These are phyloP conservation scores for Trichocladium uniseriatum DNA, from an alignment of 495 filamentous ascomycete species.

Conservation along the genomic window DNA sequence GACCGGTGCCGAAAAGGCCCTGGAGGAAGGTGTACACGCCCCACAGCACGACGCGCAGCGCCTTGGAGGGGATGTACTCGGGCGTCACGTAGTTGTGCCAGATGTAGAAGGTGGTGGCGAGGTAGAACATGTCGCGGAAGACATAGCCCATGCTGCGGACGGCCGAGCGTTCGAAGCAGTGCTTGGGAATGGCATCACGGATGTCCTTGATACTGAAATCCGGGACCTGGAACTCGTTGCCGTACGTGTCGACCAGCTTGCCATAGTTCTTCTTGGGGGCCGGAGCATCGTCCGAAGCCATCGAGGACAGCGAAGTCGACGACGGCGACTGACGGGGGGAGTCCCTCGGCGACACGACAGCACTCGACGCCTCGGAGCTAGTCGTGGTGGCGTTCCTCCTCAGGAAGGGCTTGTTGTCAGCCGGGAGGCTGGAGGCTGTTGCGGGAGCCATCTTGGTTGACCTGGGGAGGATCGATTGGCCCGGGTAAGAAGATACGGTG, in stretches of 20 bases:
- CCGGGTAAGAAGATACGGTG: background rate
- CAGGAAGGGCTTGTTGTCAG: constrained; percentile 31
- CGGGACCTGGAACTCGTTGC: constrained; percentile 64
- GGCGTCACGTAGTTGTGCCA: constrained; percentile 56
- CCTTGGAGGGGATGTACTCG: constrained; percentile 50
- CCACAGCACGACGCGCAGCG: constrained; percentile 51
- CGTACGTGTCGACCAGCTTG: constrained; percentile 63
- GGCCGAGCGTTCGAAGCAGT: constrained; percentile 69
- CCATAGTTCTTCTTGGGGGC: constrained; percentile 20
- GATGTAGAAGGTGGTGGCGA: constrained; percentile 55
- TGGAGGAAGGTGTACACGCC: constrained; percentile 61
- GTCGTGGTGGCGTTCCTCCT: constrained; percentile 30
- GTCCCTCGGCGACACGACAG: constrained; percentile 54
- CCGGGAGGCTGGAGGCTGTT: constrained; percentile 27
- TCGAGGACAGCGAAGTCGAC: constrained; percentile 82
- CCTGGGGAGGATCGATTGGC: constrained; percentile 3
- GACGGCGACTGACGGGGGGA: constrained; percentile 72
- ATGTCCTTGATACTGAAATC: constrained; percentile 76
- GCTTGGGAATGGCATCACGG: constrained; percentile 69
- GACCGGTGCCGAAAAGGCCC: constrained; percentile 67
- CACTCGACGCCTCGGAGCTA: constrained; percentile 46
- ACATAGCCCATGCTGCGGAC: constrained; percentile 56
- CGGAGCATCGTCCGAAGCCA: constrained; percentile 51
- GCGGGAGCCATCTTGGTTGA: constrained; percentile 32
- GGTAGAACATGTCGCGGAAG: constrained; percentile 54